phyloP scores from a whole-genome alignment of 345 rosid genomes.

The Cochlearia excelsa region DNA sequence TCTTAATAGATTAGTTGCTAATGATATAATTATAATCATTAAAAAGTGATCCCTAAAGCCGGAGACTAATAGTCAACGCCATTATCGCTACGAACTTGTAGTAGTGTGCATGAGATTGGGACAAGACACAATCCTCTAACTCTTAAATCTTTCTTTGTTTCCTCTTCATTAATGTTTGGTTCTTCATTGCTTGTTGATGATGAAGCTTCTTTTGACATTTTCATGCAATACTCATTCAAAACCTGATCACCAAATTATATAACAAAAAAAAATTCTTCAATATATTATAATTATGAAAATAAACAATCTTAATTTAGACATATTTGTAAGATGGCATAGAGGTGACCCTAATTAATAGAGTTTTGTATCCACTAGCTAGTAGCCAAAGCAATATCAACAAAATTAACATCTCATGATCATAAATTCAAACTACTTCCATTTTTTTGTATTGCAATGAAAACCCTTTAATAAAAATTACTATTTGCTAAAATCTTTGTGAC shows the following conservation, averaged over 20 bases:
- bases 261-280: not conserved
- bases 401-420: too few species aligned
- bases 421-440: too few species aligned
- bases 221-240: conserved; percentile 50
- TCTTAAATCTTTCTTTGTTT: conserved; percentile 51
- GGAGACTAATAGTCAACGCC: conserved; percentile 85
- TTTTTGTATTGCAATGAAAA: too few species aligned
- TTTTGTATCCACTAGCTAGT: too few species aligned
- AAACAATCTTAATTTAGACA: too few species aligned
- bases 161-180: conserved; percentile 30
- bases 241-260: conserved; percentile 39
- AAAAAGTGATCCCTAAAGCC: conserved; percentile 48
- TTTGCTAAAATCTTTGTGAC: too few species aligned
- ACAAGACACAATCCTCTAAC: conserved; percentile 83
- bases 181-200: conserved; percentile 33
- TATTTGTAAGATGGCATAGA: too few species aligned
- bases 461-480: too few species aligned
- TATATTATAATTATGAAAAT: not conserved
- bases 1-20: conserved; percentile 54
- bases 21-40: not conserved
- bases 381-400: too few species aligned
- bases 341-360: too few species aligned
- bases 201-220: conserved; percentile 44
- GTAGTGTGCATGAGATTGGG: conserved; percentile 60
- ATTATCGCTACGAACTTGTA: conserved; percentile 58